Evolutionary conservation across 1,139 yeast genomes (phyloP).

Genomic region (Zygotorulaspora mrakii): DNA sequence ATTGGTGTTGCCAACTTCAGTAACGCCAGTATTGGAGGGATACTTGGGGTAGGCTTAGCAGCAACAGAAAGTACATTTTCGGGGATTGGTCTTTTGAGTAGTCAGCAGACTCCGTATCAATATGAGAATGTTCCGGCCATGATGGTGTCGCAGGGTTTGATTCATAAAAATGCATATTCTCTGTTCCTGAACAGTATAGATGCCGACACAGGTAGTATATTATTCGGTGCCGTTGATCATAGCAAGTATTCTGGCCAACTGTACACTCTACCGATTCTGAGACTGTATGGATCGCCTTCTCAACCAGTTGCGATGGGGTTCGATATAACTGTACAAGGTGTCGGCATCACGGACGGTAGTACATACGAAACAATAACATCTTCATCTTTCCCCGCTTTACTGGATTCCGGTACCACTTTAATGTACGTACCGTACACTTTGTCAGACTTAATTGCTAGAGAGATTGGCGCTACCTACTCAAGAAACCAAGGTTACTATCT

Average conservation of each 20-base stretch:
- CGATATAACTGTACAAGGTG: slow-evolving; percentile 45
- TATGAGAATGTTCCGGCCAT: slow-evolving; percentile 51
- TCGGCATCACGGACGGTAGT: slow-evolving; percentile 39
- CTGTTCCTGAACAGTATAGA: slow-evolving; percentile 44
- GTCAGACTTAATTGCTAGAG: slow-evolving; percentile 39
- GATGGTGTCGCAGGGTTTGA: slow-evolving; percentile 49
- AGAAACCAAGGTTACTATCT: slow-evolving; percentile 37
- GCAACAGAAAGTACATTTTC: slow-evolving; percentile 11
- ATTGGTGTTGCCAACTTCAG: slow-evolving; percentile 57
- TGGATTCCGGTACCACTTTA: slow-evolving; percentile 69
- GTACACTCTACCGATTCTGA: slow-evolving; percentile 44
- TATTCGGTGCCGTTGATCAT: slow-evolving; percentile 60
- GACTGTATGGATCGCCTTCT: slow-evolving; percentile 30
- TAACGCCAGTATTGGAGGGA: slow-evolving; percentile 56
- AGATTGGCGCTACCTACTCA: slow-evolving; percentile 41
- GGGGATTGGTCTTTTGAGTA: slow-evolving; percentile 3
- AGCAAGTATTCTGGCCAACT: slow-evolving; percentile 49
- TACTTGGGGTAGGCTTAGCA: slow-evolving; percentile 57
- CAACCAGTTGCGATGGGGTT: slow-evolving; percentile 37
- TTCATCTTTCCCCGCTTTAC: slow-evolving; percentile 42
- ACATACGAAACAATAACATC: slow-evolving; percentile 26
- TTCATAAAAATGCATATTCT: slow-evolving; percentile 51
- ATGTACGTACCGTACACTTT: slow-evolving; percentile 48
- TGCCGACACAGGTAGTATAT: slow-evolving; percentile 43
- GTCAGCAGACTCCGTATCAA: slow-evolving; percentile 24